A percentile compares a stretch with the other conserved stretches of the same genome.
Conservation (phyloP, 768 basidiomycete genomes). For the Pisolithus marmoratus region DNA sequence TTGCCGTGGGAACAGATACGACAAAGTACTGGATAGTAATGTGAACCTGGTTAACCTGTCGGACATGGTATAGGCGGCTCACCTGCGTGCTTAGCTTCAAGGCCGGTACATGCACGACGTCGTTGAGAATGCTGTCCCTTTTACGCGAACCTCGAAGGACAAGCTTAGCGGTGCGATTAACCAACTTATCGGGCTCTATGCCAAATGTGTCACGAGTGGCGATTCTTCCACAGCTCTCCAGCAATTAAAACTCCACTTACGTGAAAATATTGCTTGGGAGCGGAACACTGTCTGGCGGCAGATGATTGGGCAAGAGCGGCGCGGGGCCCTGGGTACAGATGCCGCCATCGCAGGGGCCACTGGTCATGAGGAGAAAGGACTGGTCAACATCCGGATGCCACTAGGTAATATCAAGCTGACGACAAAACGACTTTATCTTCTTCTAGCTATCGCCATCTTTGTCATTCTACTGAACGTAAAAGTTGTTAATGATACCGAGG, state of each 20-base stretch:
- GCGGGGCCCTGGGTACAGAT: conserved; percentile 38
- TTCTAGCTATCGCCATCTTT: conserved; percentile 55
- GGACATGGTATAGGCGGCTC: neutral
- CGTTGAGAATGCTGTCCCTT: conserved; percentile 67
- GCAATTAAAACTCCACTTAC: conserved; percentile 80
- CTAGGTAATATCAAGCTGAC: conserved; percentile 64
- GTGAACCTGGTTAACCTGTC: conserved; percentile 22
- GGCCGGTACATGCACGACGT: conserved; percentile 66
- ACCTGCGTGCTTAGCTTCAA: conserved; percentile 49
- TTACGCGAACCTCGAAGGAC: conserved; percentile 57
- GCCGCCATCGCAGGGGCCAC: conserved; percentile 39
- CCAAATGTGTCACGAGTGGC: conserved; percentile 77
- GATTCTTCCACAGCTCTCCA: conserved; percentile 66
- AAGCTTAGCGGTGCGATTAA: conserved; percentile 52
- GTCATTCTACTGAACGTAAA: conserved; percentile 53
- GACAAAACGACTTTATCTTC: conserved; percentile 51
- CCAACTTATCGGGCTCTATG: conserved; percentile 66
- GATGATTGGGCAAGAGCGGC: conserved; percentile 82
- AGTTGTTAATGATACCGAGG: conserved; percentile 57
- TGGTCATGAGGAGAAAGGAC: conserved; percentile 35
- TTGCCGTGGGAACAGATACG: conserved; percentile 55
- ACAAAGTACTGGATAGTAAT: conserved; percentile 83
- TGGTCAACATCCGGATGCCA: conserved; percentile 50
- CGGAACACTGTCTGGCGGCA: conserved; percentile 96
- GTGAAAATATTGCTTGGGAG: conserved; percentile 95